Percentiles rank a stretch among this genome's conserved stretches.
These are phyloP conservation scores for Agrocybe pediades DNA, from an alignment of 768 basidiomycete species.

Conservation along the genomic window DNA sequence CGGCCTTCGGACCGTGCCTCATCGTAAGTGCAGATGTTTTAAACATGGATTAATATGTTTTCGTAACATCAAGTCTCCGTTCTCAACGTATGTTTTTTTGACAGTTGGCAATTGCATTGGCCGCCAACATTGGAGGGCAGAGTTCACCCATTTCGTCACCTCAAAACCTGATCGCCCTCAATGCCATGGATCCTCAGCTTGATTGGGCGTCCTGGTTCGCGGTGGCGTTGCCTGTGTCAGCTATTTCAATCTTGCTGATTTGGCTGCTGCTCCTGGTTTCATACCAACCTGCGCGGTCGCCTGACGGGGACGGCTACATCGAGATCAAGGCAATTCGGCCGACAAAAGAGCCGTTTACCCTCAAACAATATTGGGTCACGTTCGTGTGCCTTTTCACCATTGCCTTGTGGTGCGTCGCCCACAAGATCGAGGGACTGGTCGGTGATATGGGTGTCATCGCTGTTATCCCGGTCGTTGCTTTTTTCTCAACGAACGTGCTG, in stretches of 20 bases:
- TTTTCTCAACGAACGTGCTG: conserved; percentile 91
- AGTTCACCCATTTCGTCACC: conserved; percentile 97
- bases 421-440: conserved; percentile 68
- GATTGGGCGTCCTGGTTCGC: conserved; percentile 95
- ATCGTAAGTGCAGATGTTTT: conserved; percentile 62
- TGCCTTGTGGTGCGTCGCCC: conserved; percentile 86
- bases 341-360: conserved; percentile 77
- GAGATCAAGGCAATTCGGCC: conserved; percentile 85
- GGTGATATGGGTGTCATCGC: conserved; percentile 99
- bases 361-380: conserved; percentile 89
- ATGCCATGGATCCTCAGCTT: conserved; percentile 81
- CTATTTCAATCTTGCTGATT: conserved; percentile 82
- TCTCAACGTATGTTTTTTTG: conserved; percentile 1
- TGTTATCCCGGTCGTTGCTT: conserved; percentile 87
- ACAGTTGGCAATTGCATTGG: conserved; percentile 95
- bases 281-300: conserved; percentile 74
- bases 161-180: conserved; percentile 92
- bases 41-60: not conserved
- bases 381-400: conserved; percentile 86
- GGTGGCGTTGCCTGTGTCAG: conserved; percentile 90
- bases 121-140: conserved; percentile 97
- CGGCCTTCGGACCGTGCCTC: conserved; percentile 86
- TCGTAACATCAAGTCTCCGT: not conserved
- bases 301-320: conserved; percentile 75
- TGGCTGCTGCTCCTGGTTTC: conserved; percentile 87